These are phyloP conservation scores for Punctularia strigosozonata DNA, from an alignment of 768 basidiomycete species.

Conservation along the genomic window DNA sequence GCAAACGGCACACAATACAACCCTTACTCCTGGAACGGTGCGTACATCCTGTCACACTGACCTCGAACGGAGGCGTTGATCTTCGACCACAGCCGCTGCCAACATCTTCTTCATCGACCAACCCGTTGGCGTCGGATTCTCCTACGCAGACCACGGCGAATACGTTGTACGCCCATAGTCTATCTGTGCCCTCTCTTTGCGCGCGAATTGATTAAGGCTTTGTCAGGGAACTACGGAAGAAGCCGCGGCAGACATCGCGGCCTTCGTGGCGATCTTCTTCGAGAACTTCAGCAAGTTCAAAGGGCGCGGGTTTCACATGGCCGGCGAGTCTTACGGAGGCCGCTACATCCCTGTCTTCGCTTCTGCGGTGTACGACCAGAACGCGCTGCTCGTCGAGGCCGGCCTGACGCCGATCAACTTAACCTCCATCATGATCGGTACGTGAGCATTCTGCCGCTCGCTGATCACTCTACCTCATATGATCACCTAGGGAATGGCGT, in stretches of 20 bases:
- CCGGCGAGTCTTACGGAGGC: slow-evolving; percentile 41
- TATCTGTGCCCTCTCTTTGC: background rate
- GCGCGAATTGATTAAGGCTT: background rate
- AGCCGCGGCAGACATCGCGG: slow-evolving; percentile 58
- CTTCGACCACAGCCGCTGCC: no score
- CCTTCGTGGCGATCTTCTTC: slow-evolving; percentile 63
- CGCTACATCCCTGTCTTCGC: slow-evolving; percentile 42
- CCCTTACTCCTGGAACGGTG: slow-evolving; percentile 58
- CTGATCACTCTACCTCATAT: background rate
- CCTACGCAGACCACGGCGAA: slow-evolving; percentile 46
- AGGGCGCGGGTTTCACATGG: slow-evolving; percentile 35
- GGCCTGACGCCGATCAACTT: slow-evolving; percentile 41
- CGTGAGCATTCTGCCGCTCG: background rate
- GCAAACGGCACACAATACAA: slow-evolving; percentile 39
- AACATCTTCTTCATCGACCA: slow-evolving; percentile 41
- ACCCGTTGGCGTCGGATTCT: slow-evolving; percentile 24
- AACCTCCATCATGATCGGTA: slow-evolving; percentile 37
- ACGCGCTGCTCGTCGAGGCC: slow-evolving; percentile 24
- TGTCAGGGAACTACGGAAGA: slow-evolving; percentile 49
- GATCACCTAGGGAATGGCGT: slow-evolving; percentile 28
- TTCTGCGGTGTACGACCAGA: slow-evolving; percentile 36
- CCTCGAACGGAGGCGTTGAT: no score
- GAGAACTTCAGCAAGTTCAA: slow-evolving; percentile 64
- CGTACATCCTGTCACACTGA: no score
- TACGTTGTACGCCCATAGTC: slow-evolving; percentile 31